Evolutionary conservation across 208 protist species (phyloP).

Genomic region (Naegleria gruberi): DNA sequence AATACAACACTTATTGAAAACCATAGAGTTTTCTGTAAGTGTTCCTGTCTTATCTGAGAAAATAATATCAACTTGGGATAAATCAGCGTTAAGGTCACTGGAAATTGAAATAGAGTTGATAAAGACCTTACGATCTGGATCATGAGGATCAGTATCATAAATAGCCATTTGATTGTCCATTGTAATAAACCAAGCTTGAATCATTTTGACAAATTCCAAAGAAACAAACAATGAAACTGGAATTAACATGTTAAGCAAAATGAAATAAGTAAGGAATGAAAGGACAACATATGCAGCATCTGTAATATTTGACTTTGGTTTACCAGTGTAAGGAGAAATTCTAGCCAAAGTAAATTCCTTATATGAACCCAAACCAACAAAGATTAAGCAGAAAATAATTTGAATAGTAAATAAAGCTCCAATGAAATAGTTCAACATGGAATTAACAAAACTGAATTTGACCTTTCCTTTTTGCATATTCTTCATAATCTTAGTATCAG

Average conservation of each 20-base stretch:
- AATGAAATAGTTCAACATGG: slow-evolving; percentile 66
- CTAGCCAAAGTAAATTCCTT: not conserved
- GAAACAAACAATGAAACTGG: slow-evolving; percentile 80
- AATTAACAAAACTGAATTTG: slow-evolving; percentile 57
- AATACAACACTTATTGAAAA: slow-evolving; percentile 56
- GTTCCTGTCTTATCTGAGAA: slow-evolving; percentile 82
- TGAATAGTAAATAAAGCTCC: slow-evolving; percentile 34
- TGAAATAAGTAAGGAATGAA: slow-evolving; percentile 63
- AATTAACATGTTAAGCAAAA: slow-evolving; percentile 74
- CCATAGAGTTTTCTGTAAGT: slow-evolving; percentile 75
- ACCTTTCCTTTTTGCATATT: slow-evolving; percentile 50
- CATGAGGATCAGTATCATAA: slow-evolving; percentile 50
- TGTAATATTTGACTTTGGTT: not conserved
- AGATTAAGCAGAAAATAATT: slow-evolving; percentile 13
- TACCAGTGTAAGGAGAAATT: not conserved
- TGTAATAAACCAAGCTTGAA: slow-evolving; percentile 65
- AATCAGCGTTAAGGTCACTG: slow-evolving; percentile 68
- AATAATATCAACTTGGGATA: slow-evolving; percentile 66
- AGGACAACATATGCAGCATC: not conserved
- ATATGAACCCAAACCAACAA: not conserved
- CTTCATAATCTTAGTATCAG: slow-evolving; percentile 71
- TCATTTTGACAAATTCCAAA: slow-evolving; percentile 67
- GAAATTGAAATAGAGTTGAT: slow-evolving; percentile 35
- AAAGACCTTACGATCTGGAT: slow-evolving; percentile 29
- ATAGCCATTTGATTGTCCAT: slow-evolving; percentile 59